phyloP scores from a whole-genome alignment of 805 yeast genomes.

The Starmerella riodocensis region DNA sequence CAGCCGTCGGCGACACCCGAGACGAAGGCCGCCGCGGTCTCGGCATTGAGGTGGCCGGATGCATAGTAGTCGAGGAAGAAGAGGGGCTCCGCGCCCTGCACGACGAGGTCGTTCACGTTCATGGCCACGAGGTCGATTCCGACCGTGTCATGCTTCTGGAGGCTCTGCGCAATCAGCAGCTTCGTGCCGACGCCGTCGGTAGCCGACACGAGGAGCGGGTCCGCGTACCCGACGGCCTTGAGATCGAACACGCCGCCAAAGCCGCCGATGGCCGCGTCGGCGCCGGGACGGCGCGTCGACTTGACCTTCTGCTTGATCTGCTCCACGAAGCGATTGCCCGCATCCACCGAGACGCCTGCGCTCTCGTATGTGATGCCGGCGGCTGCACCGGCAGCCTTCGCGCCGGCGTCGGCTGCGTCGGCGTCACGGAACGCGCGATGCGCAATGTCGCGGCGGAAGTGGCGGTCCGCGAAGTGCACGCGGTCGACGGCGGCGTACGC shows the following conservation, averaged over 20 bases:
- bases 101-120: slow-evolving; percentile 96
- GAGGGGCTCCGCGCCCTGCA: slow-evolving; percentile 97
- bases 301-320: slow-evolving; percentile 80
- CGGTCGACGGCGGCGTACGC: slow-evolving; percentile 78
- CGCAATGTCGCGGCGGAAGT: slow-evolving; percentile 87
- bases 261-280: slow-evolving; percentile 97
- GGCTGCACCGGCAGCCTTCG: slow-evolving; percentile 19
- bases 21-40: slow-evolving; percentile 76
- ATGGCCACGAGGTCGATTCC: slow-evolving; percentile 98
- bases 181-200: slow-evolving; percentile 99
- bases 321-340: slow-evolving; percentile 82
- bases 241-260: slow-evolving; percentile 95
- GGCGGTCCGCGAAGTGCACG: slow-evolving; percentile 59
- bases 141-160: slow-evolving; percentile 87
- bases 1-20: slow-evolving; percentile 96
- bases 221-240: slow-evolving; percentile 68
- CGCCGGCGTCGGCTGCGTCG: slow-evolving; percentile 8
- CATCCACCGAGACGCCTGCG: slow-evolving; percentile 96
- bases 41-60: slow-evolving; percentile 76
- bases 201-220: slow-evolving; percentile 79
- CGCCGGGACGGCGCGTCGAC: slow-evolving; percentile 88
- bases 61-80: slow-evolving; percentile 94
- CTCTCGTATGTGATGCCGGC: slow-evolving; percentile 69
- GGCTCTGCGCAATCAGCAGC: slow-evolving; percentile 80
- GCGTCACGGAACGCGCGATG: slow-evolving; percentile 77